These are phyloP conservation scores for Triangularia verruculosa DNA, from an alignment of 2,329 filamentous ascomycete genomes.

Conservation along the genomic window DNA sequence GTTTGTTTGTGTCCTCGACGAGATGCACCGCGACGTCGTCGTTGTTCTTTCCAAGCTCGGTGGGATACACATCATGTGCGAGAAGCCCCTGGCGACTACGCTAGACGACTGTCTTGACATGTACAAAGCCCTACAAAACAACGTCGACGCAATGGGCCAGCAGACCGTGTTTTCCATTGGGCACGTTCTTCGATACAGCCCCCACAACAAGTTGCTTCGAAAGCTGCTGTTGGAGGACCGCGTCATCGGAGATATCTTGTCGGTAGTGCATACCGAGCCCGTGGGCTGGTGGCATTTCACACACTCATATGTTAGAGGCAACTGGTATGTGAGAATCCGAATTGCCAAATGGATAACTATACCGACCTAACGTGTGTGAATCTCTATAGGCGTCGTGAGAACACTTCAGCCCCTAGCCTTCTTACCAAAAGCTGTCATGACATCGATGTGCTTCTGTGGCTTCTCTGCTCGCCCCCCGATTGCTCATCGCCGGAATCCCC, in stretches of 20 bases:
- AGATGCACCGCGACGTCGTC: constrained; percentile 81
- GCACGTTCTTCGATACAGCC: constrained; percentile 89
- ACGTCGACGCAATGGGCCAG: constrained; percentile 31
- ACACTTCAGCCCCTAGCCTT: constrained; percentile 72
- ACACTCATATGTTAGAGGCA: constrained; percentile 87
- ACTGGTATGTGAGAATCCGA: constrained; percentile 51
- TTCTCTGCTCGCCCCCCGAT: constrained; percentile 70
- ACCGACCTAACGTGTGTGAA: constrained; percentile 1
- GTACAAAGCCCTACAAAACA: constrained; percentile 53
- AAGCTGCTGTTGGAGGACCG: constrained; percentile 71
- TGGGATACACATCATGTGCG: constrained; percentile 81
- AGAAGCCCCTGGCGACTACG: constrained; percentile 86
- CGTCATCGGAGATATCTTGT: constrained; percentile 79
- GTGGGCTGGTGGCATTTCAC: constrained; percentile 96
- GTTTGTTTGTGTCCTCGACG: constrained; percentile 73
- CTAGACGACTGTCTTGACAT: constrained; percentile 76
- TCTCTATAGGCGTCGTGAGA: constrained; percentile 62
- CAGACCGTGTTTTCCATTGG: constrained; percentile 77
- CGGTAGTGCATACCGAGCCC: constrained; percentile 87
- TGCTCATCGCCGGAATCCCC: constrained; percentile 39
- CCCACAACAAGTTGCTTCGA: constrained; percentile 83
- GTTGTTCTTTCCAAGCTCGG: constrained; percentile 65
- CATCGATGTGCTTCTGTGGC: constrained; percentile 88
- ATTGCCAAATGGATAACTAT: too few relatives aligned
- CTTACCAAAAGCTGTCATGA: constrained; percentile 97